Evolutionary conservation across 805 yeast genomes (phyloP).

Genomic region (Starmera dryadoides): DNA sequence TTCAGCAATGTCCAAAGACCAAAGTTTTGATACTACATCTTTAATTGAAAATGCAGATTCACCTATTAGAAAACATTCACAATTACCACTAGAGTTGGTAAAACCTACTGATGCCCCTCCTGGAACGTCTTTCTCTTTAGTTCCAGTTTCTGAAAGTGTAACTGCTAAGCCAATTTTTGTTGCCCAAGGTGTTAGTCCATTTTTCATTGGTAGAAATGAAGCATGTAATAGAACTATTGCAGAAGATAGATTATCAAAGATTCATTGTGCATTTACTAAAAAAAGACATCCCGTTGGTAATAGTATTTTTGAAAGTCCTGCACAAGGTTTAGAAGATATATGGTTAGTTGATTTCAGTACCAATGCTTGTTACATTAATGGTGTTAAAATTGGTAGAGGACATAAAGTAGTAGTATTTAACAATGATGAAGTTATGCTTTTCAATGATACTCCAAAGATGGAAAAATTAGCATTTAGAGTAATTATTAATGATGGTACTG

Average conservation of each 20-base stretch:
- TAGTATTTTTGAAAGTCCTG: slow-evolving; percentile 61
- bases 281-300: slow-evolving; percentile 55
- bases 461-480: slow-evolving; percentile 50
- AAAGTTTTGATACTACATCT: slow-evolving; percentile 15
- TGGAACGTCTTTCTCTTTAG: slow-evolving; percentile 58
- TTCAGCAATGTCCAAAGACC: slow-evolving; percentile 6
- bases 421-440: slow-evolving; percentile 60
- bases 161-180: slow-evolving; percentile 43
- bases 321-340: slow-evolving; percentile 63
- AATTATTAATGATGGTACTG: slow-evolving; percentile 51
- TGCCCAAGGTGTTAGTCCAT: slow-evolving; percentile 61
- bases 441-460: slow-evolving; percentile 48
- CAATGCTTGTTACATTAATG: slow-evolving; percentile 71
- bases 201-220: slow-evolving; percentile 67
- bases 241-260: slow-evolving; percentile 76
- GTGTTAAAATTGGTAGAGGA: slow-evolving; percentile 49
- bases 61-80: slow-evolving; percentile 4
- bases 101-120: slow-evolving; percentile 29
- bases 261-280: slow-evolving; percentile 67
- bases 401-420: slow-evolving; percentile 53
- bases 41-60: slow-evolving; percentile 6
- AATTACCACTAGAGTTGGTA: neutral
- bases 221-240: slow-evolving; percentile 53
- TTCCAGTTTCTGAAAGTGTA: slow-evolving; percentile 41
- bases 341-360: slow-evolving; percentile 80